A percentile compares a stretch with the other conserved stretches of the same genome.
phyloP scores from a whole-genome alignment of 2,329 filamentous ascomycete species.

The Rhinocladiella mackenziei region DNA sequence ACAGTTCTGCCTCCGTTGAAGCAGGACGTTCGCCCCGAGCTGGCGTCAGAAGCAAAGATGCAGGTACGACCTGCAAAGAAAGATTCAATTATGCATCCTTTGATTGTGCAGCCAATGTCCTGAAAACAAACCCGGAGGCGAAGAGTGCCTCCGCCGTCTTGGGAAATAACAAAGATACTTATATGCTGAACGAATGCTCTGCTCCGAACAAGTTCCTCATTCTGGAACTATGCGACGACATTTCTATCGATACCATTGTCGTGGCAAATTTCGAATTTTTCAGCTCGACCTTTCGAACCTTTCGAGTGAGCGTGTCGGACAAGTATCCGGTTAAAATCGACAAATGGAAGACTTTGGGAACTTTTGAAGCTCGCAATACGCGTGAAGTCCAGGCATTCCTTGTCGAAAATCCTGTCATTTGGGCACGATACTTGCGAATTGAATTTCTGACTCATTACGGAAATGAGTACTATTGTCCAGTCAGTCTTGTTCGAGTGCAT shows the following conservation, averaged over 20 bases:
- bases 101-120: conserved; percentile 86
- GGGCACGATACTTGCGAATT: conserved; percentile 86
- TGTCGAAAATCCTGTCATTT: conserved; percentile 91
- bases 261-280: conserved; percentile 99
- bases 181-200: conserved; percentile 91
- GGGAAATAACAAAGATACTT: conserved; percentile 96
- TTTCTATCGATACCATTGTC: conserved; percentile 90
- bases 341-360: conserved; percentile 84
- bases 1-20: conserved; percentile 40
- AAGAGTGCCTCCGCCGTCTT: conserved; percentile 86
- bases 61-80: conserved; percentile 96
- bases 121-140: conserved; percentile 82
- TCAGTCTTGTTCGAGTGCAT: conserved; percentile 86
- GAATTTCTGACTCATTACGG: conserved; percentile 93
- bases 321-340: conserved; percentile 88
- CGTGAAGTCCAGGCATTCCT: conserved; percentile 92
- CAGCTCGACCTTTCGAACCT: conserved; percentile 89
- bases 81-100: conserved; percentile 97
- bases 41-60: conserved; percentile 75
- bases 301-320: conserved; percentile 88
- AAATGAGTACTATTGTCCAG: conserved; percentile 92
- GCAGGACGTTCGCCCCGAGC: conserved; percentile 48
- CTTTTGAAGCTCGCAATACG: conserved; percentile 86
- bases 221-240: conserved; percentile 83
- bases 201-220: conserved; percentile 88